These are phyloP conservation scores for Tanacetum coccineum DNA, from an alignment of 129 eudicot species.

Conservation along the genomic window DNA sequence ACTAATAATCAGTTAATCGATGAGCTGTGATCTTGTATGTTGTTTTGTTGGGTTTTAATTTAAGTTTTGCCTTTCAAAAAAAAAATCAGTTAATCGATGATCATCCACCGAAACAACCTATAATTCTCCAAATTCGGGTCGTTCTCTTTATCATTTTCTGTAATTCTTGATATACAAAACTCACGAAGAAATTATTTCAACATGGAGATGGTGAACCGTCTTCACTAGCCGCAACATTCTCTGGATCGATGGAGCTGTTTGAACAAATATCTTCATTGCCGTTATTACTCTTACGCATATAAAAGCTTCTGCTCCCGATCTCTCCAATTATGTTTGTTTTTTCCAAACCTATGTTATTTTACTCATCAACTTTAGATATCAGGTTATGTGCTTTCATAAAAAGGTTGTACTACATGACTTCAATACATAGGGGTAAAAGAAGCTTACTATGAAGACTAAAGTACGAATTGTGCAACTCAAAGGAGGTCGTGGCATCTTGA, in stretches of 20 bases:
- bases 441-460: too few relatives aligned
- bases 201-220: constrained; percentile 15
- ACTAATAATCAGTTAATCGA: not conserved
- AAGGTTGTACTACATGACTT: too few relatives aligned
- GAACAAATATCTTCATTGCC: constrained; percentile 5
- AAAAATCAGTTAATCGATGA: constrained; percentile 17
- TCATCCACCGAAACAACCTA: constrained; percentile 52
- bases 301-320: constrained; percentile 70
- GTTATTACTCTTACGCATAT: constrained; percentile 52
- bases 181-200: constrained; percentile 17
- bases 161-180: constrained; percentile 25
- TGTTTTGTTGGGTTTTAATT: too few relatives aligned
- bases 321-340: constrained; percentile 66
- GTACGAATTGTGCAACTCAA: too few relatives aligned
- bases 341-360: too few relatives aligned
- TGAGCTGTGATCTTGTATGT: too few relatives aligned
- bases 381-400: too few relatives aligned
- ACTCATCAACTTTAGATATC: too few relatives aligned
- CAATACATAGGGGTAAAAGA: too few relatives aligned
- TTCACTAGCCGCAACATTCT: constrained; percentile 6
- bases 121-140: constrained; percentile 43
- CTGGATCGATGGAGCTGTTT: constrained; percentile 11
- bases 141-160: constrained; percentile 41
- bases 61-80: too few relatives aligned
- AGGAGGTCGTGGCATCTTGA: too few relatives aligned